These are phyloP conservation scores for Ceratobasidium sp. DNA, from an alignment of 1,284 basidiomycete genomes.

Conservation along the genomic window DNA sequence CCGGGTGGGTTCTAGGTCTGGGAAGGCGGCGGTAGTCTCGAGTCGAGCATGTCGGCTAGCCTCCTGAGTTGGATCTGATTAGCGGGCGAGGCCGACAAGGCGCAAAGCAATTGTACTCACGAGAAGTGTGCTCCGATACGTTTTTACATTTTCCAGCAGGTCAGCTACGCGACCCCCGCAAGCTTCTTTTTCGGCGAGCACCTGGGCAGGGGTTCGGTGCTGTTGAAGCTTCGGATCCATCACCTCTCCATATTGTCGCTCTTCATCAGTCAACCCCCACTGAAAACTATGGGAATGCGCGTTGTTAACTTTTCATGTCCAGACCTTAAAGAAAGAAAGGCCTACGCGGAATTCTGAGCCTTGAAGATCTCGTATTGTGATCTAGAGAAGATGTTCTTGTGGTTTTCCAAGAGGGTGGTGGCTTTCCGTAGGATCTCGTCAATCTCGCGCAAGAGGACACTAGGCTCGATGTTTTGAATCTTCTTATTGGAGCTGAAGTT, in stretches of 20 bases:
- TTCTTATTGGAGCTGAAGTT: neutral
- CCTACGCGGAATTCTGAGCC: neutral
- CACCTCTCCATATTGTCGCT: neutral
- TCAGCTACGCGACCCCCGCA: neutral
- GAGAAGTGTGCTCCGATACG: neutral
- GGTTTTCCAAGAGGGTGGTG: neutral
- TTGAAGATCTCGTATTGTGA: neutral
- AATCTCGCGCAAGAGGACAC: neutral
- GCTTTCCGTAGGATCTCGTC: neutral
- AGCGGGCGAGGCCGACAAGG: too few species aligned
- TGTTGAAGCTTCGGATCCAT: neutral
- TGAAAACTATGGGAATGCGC: neutral
- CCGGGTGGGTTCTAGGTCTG: neutral
- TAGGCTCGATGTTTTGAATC: neutral
- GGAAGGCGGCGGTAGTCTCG: neutral
- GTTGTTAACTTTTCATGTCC: neutral
- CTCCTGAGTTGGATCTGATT: neutral
- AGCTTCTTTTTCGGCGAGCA: neutral
- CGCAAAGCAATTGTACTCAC: neutral
- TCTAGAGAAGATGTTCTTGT: neutral
- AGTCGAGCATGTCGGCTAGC: neutral
- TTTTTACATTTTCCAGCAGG: neutral
- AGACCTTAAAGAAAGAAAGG: neutral
- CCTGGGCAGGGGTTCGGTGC: neutral
- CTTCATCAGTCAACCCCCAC: constrained; percentile 10